Base-by-base conservation (phyloP, 805 yeast species). In the Zygotorulaspora sp. region DNA sequence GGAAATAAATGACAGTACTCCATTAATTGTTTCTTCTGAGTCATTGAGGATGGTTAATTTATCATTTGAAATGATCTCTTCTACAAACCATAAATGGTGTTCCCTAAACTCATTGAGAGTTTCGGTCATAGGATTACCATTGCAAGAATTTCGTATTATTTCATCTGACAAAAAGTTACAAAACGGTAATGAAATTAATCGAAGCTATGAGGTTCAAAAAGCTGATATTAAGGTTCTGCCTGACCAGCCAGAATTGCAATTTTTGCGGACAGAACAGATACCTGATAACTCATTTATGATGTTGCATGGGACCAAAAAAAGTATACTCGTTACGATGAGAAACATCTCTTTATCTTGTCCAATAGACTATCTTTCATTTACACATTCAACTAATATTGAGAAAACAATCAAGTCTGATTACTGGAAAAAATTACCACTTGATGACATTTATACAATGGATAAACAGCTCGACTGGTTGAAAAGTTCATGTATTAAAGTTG, bases 1-100 rank as follows among this genome's bases (percentile, higher is more conserved):
- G 6, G 48, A 49, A n/a, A 30, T 52, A 4, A 35, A 43, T 1
- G 24, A 24, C 2, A 43, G 45, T 9, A 41, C 44, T 11, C 66
- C 63, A 6, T 52, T 66, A 22, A 49, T 57, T 2, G 47, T 76
- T 7, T 60, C 60, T 35, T 64, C 78, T 1, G 63, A 57, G 28
- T 55, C 73, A 1, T 42, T 61, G 3, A 50, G 62, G 3, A 45
- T 53, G 4, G 53, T 81, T 5, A 57, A 67, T 11, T 15, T 56
- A 8, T 55, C 57, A 2, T 21, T 57, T 6, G 31, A 35, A 1
- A 36, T 58, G 25, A 44, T 39, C n/a, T 45, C 41, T 12, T 35
- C 52, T 2, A 51, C 62, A 2, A 6, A 33, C 8, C 30, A 44
- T 10, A 30, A 32, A 1, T 21, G 36, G 18, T 47, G 42, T 13